A percentile compares a stretch with the other conserved stretches of the same genome.
phyloP scores from a whole-genome alignment of 176 grass and related monocot species.

The Phoenix roebelenii region DNA sequence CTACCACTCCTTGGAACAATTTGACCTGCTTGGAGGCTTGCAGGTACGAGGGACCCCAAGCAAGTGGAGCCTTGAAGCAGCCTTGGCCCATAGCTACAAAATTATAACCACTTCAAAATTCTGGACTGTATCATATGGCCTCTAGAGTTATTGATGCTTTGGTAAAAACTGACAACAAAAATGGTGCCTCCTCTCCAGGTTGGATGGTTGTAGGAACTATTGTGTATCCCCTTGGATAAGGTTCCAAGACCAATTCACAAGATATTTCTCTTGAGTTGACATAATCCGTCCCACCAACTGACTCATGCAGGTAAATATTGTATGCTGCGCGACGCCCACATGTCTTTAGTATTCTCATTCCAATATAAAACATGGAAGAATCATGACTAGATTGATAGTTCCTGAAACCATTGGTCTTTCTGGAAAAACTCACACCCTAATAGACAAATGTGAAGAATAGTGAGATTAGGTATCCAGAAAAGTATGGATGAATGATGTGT shows the following conservation, averaged over 20 bases:
- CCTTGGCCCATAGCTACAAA: conserved; percentile 11
- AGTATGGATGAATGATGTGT: conserved; percentile 2
- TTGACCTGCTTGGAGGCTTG: too few species aligned
- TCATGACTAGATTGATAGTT: conserved; percentile 96
- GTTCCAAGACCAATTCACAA: conserved; percentile 91
- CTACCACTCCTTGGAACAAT: too few species aligned
- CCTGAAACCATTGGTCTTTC: conserved; percentile 81
- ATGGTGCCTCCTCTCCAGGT: conserved; percentile 96
- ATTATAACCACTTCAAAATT: conserved; percentile 7
- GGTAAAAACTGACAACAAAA: conserved; percentile 98
- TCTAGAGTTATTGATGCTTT: conserved; percentile 90
- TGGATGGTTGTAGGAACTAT: conserved; percentile 97
- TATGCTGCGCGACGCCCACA: conserved; percentile 77
- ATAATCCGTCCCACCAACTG: conserved; percentile 91
- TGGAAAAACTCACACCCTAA: conserved; percentile 91
- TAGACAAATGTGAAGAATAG: conserved; percentile 11
- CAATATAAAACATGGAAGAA: conserved; percentile 95
- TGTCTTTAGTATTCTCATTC: conserved; percentile 97
- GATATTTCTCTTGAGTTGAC: conserved; percentile 98
- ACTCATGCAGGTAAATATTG: conserved; percentile 99
- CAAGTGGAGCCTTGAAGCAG: conserved; percentile 18
- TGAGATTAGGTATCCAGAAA: not conserved
- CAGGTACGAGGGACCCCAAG: not conserved
- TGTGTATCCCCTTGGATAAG: conserved; percentile 93
- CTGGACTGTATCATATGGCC: conserved; percentile 44